A percentile compares a stretch with the other conserved stretches of the same genome.
These are phyloP conservation scores for Aegilops speltoides DNA, from an alignment of 176 grass and related monocot species.

Conservation along the genomic window DNA sequence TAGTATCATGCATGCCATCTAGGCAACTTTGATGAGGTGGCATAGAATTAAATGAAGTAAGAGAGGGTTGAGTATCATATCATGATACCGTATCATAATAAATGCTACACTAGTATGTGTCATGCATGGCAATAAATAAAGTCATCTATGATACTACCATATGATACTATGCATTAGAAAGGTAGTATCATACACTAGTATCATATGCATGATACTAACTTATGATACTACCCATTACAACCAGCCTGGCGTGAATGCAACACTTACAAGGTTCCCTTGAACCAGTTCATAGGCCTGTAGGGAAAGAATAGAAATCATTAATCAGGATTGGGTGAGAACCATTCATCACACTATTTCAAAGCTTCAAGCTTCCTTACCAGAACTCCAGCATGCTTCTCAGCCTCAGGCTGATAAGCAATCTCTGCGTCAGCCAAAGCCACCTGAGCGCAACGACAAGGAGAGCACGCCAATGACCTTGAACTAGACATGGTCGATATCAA, in stretches of 20 bases:
- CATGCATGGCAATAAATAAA: too few relatives aligned
- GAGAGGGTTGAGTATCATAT: too few relatives aligned
- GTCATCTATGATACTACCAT: too few relatives aligned
- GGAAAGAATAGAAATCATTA: conserved; percentile 28
- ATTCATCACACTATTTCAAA: background rate
- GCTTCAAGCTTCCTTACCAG: conserved; percentile 52
- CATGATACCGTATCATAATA: too few relatives aligned
- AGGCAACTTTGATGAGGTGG: too few relatives aligned
- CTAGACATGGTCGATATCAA: conserved; percentile 30
- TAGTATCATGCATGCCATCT: too few relatives aligned
- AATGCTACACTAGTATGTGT: too few relatives aligned
- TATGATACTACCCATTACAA: too few relatives aligned
- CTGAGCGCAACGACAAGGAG: conserved; percentile 45
- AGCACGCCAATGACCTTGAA: conserved; percentile 28
- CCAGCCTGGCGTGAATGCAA: background rate
- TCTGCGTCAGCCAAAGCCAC: conserved; percentile 56
- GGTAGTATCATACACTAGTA: too few relatives aligned
- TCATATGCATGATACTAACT: too few relatives aligned
- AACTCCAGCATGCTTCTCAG: conserved; percentile 52
- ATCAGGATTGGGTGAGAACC: conserved; percentile 9
- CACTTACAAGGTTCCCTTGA: conserved; percentile 90
- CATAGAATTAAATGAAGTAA: too few relatives aligned
- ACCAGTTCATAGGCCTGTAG: conserved; percentile 87
- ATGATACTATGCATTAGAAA: too few relatives aligned
- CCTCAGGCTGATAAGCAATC: conserved; percentile 42